Evolutionary conservation across 176 grass and related monocot species (phyloP).

Genomic region (Elaeis guineensis): DNA sequence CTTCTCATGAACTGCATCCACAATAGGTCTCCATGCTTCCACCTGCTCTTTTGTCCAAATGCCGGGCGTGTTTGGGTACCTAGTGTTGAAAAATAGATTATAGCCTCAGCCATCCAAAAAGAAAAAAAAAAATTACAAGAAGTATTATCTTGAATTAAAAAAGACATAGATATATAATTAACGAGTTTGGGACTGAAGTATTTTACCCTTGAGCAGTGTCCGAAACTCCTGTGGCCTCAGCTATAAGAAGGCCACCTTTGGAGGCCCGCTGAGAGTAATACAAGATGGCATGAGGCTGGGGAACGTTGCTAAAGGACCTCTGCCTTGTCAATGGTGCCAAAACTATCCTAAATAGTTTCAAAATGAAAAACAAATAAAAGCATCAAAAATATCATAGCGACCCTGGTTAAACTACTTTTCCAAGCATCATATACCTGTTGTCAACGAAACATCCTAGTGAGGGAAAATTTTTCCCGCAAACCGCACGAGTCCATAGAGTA

Average conservation of each 20-base stretch:
- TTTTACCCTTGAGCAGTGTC: slow-evolving; percentile 39
- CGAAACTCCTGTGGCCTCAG: slow-evolving; percentile 26
- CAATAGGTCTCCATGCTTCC: slow-evolving; percentile 67
- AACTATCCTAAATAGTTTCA: slow-evolving; percentile 10
- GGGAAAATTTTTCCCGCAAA: no score
- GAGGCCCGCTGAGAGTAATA: slow-evolving; percentile 31
- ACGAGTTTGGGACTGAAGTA: neutral
- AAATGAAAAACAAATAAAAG: no score
- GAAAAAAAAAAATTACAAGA: no score
- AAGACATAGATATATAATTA: no score
- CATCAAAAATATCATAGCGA: no score
- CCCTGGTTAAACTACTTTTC: no score
- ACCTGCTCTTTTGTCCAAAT: slow-evolving; percentile 64
- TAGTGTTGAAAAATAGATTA: neutral
- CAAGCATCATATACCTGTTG: no score
- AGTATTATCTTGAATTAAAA: no score
- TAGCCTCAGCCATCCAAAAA: no score
- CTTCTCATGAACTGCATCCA: slow-evolving; percentile 42
- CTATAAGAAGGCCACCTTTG: slow-evolving; percentile 25
- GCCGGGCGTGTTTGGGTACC: slow-evolving; percentile 50
- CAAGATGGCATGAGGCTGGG: slow-evolving; percentile 25
- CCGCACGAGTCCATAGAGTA: no score
- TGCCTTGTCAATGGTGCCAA: slow-evolving; percentile 23
- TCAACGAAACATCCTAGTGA: no score
- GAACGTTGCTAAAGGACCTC: slow-evolving; percentile 14